These are phyloP conservation scores for Abelmoschus esculentus DNA, from an alignment of 345 rosid species.

Conservation along the genomic window DNA sequence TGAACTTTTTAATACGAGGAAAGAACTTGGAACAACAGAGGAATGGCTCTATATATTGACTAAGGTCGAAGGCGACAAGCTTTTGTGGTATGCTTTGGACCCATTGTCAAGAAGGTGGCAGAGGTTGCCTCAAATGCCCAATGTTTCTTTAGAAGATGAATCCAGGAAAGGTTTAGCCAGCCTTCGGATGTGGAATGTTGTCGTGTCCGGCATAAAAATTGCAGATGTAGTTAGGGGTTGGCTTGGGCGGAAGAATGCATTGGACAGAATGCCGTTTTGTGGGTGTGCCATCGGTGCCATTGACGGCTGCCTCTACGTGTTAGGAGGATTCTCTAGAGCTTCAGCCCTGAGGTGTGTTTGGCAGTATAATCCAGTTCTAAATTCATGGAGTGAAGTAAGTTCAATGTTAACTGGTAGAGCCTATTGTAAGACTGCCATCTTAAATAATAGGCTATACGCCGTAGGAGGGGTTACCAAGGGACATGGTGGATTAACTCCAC, in stretches of 20 bases:
- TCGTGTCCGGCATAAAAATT: conserved; percentile 44
- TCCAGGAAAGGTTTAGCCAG: conserved; percentile 39
- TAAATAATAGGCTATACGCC: neutral
- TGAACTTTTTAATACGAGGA: conserved; percentile 58
- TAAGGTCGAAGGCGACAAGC: conserved; percentile 58
- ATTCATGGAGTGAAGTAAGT: neutral
- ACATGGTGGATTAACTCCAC: neutral
- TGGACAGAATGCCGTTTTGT: conserved; percentile 53
- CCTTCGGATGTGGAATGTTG: conserved; percentile 50
- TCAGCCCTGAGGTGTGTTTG: too few relatives aligned
- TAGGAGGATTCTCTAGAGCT: conserved; percentile 70
- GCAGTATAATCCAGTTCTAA: neutral
- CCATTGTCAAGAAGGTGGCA: conserved; percentile 71
- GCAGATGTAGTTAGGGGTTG: conserved; percentile 57
- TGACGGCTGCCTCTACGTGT: conserved; percentile 70
- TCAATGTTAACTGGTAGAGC: neutral
- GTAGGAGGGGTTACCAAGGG: neutral
- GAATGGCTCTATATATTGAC: conserved; percentile 86
- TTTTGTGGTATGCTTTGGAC: conserved; percentile 79
- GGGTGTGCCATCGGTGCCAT: conserved; percentile 73
- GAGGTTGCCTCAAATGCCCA: conserved; percentile 74
- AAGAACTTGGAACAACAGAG: conserved; percentile 63
- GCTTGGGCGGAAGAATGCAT: conserved; percentile 47
- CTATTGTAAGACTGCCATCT: neutral
- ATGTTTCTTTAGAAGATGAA: conserved; percentile 44